A percentile compares a stretch with the other conserved stretches of the same genome.
Evolutionary conservation across 179 eudicot species (phyloP).

Genomic region (Patellifolia procumbens): DNA sequence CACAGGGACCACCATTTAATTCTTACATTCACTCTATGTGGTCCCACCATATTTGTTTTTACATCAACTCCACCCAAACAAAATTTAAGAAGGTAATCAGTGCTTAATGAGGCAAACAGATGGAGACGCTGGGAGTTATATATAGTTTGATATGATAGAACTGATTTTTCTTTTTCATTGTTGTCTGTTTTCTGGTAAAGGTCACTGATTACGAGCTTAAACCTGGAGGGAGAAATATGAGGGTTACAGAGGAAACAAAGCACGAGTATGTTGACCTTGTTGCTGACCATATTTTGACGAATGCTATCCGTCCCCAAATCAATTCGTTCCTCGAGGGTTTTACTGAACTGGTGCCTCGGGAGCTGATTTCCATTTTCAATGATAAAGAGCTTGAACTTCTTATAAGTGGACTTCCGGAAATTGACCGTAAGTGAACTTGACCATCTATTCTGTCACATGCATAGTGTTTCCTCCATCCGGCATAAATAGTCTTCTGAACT

Average conservation of each 20-base stretch:
- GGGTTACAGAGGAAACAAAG: conserved; percentile 98
- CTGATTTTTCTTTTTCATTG: neutral
- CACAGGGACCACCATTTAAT: too few relatives aligned
- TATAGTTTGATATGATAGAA: neutral
- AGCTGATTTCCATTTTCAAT: conserved; percentile 87
- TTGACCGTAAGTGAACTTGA: conserved; percentile 68
- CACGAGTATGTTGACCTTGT: conserved; percentile 98
- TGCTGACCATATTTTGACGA: conserved; percentile 95
- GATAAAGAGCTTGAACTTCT: conserved; percentile 97
- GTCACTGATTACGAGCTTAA: conserved; percentile 97
- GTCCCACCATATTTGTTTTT: too few relatives aligned
- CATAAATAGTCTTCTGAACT: too few relatives aligned
- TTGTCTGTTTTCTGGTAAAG: conserved; percentile 34
- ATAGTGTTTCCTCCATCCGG: too few relatives aligned
- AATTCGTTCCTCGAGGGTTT: conserved; percentile 93
- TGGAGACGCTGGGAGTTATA: too few relatives aligned
- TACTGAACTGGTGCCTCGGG: conserved; percentile 82
- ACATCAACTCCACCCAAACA: too few relatives aligned
- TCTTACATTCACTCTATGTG: too few relatives aligned
- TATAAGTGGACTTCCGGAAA: conserved; percentile 98
- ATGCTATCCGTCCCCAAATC: conserved; percentile 98
- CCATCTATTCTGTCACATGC: neutral
- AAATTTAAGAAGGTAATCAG: too few relatives aligned
- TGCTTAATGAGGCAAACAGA: too few relatives aligned
- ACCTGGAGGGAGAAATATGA: conserved; percentile 94